Evolutionary conservation across 1,139 yeast genomes (phyloP).

Genomic region (Yamadazyma dendronema): DNA sequence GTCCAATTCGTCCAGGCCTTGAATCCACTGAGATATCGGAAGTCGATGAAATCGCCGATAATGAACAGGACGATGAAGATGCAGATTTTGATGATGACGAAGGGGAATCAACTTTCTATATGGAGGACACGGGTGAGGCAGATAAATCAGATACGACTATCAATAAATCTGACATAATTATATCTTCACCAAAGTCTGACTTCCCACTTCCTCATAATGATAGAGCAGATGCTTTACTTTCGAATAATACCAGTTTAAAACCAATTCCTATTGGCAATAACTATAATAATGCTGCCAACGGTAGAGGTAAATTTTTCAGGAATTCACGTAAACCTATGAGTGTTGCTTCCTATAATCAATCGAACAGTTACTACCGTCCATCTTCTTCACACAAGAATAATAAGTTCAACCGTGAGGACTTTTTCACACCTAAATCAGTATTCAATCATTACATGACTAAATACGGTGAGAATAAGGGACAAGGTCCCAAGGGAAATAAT

Average conservation of each 20-base stretch:
- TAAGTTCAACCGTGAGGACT: conserved; percentile 63
- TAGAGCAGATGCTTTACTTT: conserved; percentile 46
- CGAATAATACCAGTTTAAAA: conserved; percentile 37
- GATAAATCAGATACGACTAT: conserved; percentile 14
- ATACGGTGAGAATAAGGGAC: conserved; percentile 42
- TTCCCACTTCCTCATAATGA: conserved; percentile 37
- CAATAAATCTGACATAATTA: conserved; percentile 2
- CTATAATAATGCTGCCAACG: conserved; percentile 9
- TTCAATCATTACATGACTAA: conserved; percentile 72
- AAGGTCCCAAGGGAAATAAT: conserved; percentile 8
- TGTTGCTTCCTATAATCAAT: conserved; percentile 53
- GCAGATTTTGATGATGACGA: conserved; percentile 9
- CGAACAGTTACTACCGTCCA: conserved; percentile 19
- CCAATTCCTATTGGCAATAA: conserved; percentile 41
- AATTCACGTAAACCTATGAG: conserved; percentile 62
- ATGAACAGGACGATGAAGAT: conserved; percentile 3
- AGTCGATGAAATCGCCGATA: neutral
- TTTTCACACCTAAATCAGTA: conserved; percentile 75
- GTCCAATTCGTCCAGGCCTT: neutral
- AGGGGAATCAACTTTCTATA: conserved; percentile 16
- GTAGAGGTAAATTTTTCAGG: conserved; percentile 38
- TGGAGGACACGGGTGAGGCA: conserved; percentile 15
- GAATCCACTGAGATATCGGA: neutral
- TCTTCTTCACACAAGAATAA: conserved; percentile 20
- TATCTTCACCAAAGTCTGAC: conserved; percentile 9